These are phyloP conservation scores for Alnus rubra DNA, from an alignment of 306 rosid species.

Conservation along the genomic window DNA sequence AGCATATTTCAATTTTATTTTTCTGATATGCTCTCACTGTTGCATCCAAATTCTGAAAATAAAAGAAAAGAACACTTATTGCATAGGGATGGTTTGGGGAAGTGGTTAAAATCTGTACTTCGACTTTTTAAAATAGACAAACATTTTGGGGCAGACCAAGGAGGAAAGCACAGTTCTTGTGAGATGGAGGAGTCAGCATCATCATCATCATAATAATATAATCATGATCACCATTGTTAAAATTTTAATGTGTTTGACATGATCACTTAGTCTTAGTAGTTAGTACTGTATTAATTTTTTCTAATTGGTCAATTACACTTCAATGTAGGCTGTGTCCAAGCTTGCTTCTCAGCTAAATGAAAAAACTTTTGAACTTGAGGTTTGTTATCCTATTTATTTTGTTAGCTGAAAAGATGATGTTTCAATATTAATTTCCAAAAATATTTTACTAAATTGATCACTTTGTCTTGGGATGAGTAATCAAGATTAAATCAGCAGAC, in stretches of 20 bases:
- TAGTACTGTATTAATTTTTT: slow-evolving; percentile 8
- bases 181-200: slow-evolving; percentile 2
- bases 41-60: not conserved
- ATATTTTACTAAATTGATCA: slow-evolving; percentile 32
- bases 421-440: slow-evolving; percentile 13
- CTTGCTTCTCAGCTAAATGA: slow-evolving; percentile 69
- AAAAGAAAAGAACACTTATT: not conserved
- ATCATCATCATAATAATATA: not conserved
- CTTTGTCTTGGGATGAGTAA: slow-evolving; percentile 31
- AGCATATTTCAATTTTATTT: no score
- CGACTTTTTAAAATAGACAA: not conserved
- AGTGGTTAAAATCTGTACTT: not conserved
- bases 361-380: slow-evolving; percentile 86
- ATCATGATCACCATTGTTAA: not conserved
- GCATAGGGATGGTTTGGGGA: not conserved
- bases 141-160: not conserved
- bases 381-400: slow-evolving; percentile 41
- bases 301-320: slow-evolving; percentile 28
- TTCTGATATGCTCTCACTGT: not conserved
- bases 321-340: slow-evolving; percentile 66
- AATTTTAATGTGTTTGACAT: not conserved
- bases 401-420: slow-evolving; percentile 24
- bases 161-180: not conserved
- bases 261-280: not conserved
- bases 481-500: slow-evolving; percentile 85